phyloP scores from a whole-genome alignment of 2,329 filamentous ascomycete species.

The Aureobasidium sp. region DNA sequence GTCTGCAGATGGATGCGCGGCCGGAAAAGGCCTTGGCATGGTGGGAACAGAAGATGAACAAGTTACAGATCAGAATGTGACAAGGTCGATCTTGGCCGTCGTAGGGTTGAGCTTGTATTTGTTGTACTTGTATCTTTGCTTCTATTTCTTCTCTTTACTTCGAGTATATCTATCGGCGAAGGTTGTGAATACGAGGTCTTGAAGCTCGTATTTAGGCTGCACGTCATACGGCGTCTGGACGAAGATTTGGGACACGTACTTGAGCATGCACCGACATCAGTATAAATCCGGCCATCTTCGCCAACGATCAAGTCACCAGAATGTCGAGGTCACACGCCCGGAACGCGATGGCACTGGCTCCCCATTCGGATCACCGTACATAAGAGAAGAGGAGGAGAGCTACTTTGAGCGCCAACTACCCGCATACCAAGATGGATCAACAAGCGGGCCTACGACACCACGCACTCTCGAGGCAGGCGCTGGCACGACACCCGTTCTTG shows the following conservation, averaged over 20 bases:
- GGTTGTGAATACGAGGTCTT: neutral
- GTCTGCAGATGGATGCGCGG: conserved; percentile 4
- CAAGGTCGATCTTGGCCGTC: neutral
- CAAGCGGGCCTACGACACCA: conserved; percentile 4
- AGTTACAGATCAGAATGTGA: neutral
- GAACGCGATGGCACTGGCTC: conserved; percentile 10
- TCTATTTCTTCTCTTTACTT: neutral
- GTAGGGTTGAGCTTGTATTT: neutral
- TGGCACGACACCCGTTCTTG: conserved; percentile 3
- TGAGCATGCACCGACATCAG: conserved; percentile 12
- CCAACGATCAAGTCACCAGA: conserved; percentile 20
- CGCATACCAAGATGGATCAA: conserved; percentile 1
- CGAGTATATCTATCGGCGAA: neutral
- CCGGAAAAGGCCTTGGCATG: neutral
- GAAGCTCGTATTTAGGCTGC: neutral
- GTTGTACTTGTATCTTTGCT: neutral
- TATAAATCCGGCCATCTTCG: conserved; percentile 21
- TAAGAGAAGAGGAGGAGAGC: conserved; percentile 17
- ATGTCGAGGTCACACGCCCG: conserved; percentile 17
- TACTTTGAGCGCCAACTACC: conserved; percentile 12
- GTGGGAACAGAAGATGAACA: neutral
- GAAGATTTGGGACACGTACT: neutral
- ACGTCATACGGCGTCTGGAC: neutral
- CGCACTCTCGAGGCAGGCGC: conserved; percentile 10
- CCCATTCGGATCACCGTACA: conserved; percentile 11